Base-by-base conservation (phyloP, 208 protist genomes). In the Leishmania martiniquensis region DNA sequence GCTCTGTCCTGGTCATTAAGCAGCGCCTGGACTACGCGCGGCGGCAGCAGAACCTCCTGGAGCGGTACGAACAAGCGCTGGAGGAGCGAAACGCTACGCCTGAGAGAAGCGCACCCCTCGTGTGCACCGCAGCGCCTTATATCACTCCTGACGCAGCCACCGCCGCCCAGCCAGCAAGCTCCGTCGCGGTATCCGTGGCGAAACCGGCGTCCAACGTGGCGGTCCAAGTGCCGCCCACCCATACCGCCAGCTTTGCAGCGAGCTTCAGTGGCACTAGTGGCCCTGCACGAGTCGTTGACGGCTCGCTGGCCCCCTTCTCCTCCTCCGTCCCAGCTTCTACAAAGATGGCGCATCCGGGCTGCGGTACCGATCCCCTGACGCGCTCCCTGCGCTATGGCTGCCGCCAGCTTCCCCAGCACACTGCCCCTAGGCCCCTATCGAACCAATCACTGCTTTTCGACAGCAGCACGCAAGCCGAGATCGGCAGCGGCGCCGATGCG, bases 11-110 rank as follows among this genome's bases (percentile, higher is more conserved):
- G 0, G 59, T 37, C 63, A 85, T 88, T 37, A 62, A 45, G 5
- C 55, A 54, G 22, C 80, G 85, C 15, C 77, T 88, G n/a, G 76
- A 65, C 60, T 76, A 85, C 77, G 55, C 81, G 15, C 63, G 55
- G 20, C 49, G 44, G 37, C 71, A 77, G 63, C 70, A 66, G 44
- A 51, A 7, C 7, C 59, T 45, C n/a, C 32, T 87, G 25, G 59
- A 62, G 13, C 74, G 62, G 6, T 83, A 72, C 29, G 80, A 83
- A 39, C 67, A 76, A 22, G 74, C 62, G 55, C 65, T 20, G 39
- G 72, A 67, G 17, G 22, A 55, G 57, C 72, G 67, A 13, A 7
- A 15, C 55, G 17, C 52, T 10, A 57, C 39, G 42, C n/a, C 37
- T 9, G 15, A 60, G 9, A 15, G 29, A 22, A 57, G n/a, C 20